A percentile compares a stretch with the other conserved stretches of the same genome.
phyloP scores from a whole-genome alignment of 768 basidiomycete genomes.

The Rhizopogon rudus region DNA sequence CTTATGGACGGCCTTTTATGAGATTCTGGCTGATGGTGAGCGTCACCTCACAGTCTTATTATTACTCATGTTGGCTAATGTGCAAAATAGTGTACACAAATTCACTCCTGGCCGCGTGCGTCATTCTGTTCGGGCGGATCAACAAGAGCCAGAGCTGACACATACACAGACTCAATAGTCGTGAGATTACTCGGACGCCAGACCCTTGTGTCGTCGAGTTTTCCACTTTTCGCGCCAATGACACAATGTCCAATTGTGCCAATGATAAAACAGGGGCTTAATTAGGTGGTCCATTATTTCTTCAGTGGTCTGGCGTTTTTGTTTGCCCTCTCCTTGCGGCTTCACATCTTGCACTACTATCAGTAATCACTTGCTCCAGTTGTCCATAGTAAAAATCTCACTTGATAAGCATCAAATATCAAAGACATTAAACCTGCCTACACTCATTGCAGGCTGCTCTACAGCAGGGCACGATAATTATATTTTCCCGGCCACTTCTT shows the following conservation, averaged over 20 bases:
- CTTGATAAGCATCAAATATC: too few species aligned
- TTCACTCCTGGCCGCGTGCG: not conserved
- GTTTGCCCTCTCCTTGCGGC: too few species aligned
- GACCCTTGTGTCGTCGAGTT: not conserved
- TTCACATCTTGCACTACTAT: too few species aligned
- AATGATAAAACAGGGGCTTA: too few species aligned
- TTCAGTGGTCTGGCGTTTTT: too few species aligned
- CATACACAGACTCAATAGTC: not conserved
- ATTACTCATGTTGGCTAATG: not conserved
- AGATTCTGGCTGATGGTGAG: constrained; percentile 3
- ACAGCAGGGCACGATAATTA: too few species aligned
- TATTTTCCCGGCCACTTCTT: too few species aligned
- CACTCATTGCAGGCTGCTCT: too few species aligned
- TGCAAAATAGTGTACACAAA: not conserved
- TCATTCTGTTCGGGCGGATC: not conserved
- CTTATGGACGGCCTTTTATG: constrained; percentile 2
- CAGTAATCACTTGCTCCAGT: too few species aligned
- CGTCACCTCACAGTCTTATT: not conserved
- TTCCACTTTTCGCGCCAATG: not conserved
- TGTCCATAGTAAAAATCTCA: too few species aligned
- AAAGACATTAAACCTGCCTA: too few species aligned
- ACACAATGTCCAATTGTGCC: too few species aligned
- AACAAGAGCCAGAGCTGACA: not conserved
- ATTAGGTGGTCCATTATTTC: not conserved
- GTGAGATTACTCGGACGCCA: not conserved